Conservation (phyloP, 805 yeast genomes). For the Kuraishia ogatae region DNA sequence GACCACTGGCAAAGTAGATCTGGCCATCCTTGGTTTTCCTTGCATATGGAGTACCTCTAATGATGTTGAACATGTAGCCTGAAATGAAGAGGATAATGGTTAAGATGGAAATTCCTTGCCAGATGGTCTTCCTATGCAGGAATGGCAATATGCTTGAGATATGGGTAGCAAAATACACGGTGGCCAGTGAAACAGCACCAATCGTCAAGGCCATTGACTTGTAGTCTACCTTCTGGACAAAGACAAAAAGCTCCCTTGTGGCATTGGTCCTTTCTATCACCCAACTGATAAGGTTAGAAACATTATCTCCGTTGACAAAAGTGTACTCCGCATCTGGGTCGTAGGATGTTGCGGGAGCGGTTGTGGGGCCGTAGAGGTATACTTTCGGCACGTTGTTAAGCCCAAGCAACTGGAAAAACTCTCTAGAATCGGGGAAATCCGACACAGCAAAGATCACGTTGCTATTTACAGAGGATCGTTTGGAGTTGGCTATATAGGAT, state of each 20-base stretch:
- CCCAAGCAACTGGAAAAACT: constrained; percentile 40
- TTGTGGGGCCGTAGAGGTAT: constrained; percentile 47
- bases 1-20: constrained; percentile 42
- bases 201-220: constrained; percentile 23
- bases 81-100: constrained; percentile 63
- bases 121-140: constrained; percentile 44
- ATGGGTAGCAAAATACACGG: constrained; percentile 18
- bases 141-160: constrained; percentile 29
- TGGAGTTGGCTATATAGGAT: constrained; percentile 40
- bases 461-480: constrained; percentile 33
- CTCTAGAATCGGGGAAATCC: constrained; percentile 54
- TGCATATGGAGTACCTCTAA: constrained; percentile 64
- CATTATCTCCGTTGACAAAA: constrained; percentile 35
- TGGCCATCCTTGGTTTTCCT: constrained; percentile 32
- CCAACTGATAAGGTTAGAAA: constrained; percentile 24
- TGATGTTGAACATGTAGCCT: constrained; percentile 91
- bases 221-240: constrained; percentile 36
- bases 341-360: constrained; percentile 19
- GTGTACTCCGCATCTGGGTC: constrained; percentile 30
- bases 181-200: constrained; percentile 25
- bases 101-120: constrained; percentile 67
- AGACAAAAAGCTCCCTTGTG: constrained; percentile 16
- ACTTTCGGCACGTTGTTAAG: constrained; percentile 76
- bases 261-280: constrained; percentile 24
- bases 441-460: constrained; percentile 62